These are phyloP conservation scores for Candida loeiensis DNA, from an alignment of 805 yeast species.

Conservation along the genomic window DNA sequence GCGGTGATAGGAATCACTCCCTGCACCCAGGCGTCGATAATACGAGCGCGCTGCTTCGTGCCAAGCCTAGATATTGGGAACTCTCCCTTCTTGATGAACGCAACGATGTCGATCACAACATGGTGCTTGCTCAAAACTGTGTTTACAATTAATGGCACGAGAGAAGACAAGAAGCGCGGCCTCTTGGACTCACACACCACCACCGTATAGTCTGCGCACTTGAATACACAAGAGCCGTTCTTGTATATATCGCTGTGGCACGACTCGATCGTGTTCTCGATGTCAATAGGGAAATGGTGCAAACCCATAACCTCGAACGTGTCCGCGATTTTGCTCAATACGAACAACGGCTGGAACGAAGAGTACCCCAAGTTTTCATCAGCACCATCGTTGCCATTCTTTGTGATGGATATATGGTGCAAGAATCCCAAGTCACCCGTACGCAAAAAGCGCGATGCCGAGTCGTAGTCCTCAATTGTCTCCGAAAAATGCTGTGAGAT, in stretches of 20 bases:
- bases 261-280: conserved; percentile 52
- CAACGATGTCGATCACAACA: conserved; percentile 75
- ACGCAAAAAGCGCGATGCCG: conserved; percentile 59
- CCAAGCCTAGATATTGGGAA: conserved; percentile 72
- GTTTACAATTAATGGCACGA: conserved; percentile 81
- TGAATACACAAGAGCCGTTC: conserved; percentile 63
- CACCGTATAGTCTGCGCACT: conserved; percentile 75
- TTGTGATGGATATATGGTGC: conserved; percentile 58
- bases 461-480: conserved; percentile 59
- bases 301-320: conserved; percentile 90
- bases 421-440: conserved; percentile 95
- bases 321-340: conserved; percentile 77
- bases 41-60: conserved; percentile 69
- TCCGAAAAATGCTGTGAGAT: conserved; percentile 55
- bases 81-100: conserved; percentile 63
- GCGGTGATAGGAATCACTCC: conserved; percentile 42
- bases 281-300: conserved; percentile 84
- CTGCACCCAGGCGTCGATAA: conserved; percentile 53
- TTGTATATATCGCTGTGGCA: conserved; percentile 57
- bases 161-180: conserved; percentile 54
- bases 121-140: conserved; percentile 78
- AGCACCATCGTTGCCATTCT: conserved; percentile 25
- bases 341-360: conserved; percentile 73
- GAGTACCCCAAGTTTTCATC: conserved; percentile 21
- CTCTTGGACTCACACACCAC: conserved; percentile 66